Conservation (phyloP, 345 rosid genomes). For the Sisymbrium altissimum region DNA sequence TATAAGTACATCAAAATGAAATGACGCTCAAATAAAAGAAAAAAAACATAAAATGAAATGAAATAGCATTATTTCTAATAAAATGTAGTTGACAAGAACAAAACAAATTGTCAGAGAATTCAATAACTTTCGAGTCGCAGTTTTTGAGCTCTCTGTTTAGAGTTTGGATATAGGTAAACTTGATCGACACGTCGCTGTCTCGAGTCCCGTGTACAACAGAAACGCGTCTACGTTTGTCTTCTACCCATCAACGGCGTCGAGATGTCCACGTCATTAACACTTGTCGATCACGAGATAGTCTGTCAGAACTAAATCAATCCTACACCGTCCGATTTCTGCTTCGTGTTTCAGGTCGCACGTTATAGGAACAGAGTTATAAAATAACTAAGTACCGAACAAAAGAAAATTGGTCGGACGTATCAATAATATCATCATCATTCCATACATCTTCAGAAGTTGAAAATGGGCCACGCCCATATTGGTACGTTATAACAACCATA, state of each 20-base stretch:
- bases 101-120: slow-evolving; percentile 23
- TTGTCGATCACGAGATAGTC: neutral
- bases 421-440: neutral
- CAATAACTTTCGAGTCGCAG: slow-evolving; percentile 4
- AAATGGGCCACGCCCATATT: neutral
- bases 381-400: neutral
- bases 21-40: neutral
- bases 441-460: neutral
- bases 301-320: neutral
- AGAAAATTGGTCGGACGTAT: neutral
- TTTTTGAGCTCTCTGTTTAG: slow-evolving; percentile 13
- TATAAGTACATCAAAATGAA: neutral
- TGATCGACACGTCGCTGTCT: slow-evolving; percentile 26
- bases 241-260: slow-evolving; percentile 14
- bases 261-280: slow-evolving; percentile 12
- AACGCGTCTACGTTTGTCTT: slow-evolving; percentile 25
- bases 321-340: slow-evolving; percentile 1
- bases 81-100: neutral
- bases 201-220: slow-evolving; percentile 29
- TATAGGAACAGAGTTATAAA: neutral
- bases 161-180: neutral
- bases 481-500: neutral
- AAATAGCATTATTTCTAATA: neutral
- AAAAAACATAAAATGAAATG: neutral
- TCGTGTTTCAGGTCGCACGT: slow-evolving; percentile 1